Evolutionary conservation across 1,284 basidiomycete genomes (phyloP).

Genomic region (Boletus sp.): DNA sequence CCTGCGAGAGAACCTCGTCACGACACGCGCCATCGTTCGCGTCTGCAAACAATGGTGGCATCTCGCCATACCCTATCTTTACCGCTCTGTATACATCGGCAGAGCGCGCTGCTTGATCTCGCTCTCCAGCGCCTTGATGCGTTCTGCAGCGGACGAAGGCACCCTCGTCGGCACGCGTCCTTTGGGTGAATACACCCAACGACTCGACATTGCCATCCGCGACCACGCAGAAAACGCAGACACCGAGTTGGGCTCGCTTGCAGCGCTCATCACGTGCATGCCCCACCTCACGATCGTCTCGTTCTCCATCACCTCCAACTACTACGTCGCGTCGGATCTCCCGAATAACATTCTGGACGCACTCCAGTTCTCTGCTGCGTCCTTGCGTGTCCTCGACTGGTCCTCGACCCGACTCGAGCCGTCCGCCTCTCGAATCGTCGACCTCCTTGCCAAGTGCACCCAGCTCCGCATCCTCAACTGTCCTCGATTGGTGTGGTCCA

Average conservation of each 20-base stretch:
- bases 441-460: constrained; percentile 15
- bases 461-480: constrained; percentile 24
- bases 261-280: constrained; percentile 26
- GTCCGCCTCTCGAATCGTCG: not conserved
- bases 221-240: constrained; percentile 12
- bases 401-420: not conserved
- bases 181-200: constrained; percentile 31
- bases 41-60: constrained; percentile 40
- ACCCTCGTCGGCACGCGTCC: constrained; percentile 10
- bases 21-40: constrained; percentile 34
- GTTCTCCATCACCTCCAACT: constrained; percentile 13
- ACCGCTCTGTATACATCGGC: constrained; percentile 31
- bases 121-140: constrained; percentile 23
- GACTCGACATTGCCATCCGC: constrained; percentile 35
- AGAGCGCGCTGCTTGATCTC: constrained; percentile 22
- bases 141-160: constrained; percentile 10
- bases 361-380: constrained; percentile 10
- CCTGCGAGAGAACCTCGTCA: constrained; percentile 26
- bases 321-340: not conserved
- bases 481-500: constrained; percentile 13
- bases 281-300: constrained; percentile 30
- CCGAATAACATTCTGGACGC: constrained; percentile 15
- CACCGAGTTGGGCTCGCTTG: constrained; percentile 12
- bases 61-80: constrained; percentile 32
- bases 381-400: constrained; percentile 26